Conservation (phyloP, 2,329 filamentous ascomycete species). For the Chaetothyriales sp. region DNA sequence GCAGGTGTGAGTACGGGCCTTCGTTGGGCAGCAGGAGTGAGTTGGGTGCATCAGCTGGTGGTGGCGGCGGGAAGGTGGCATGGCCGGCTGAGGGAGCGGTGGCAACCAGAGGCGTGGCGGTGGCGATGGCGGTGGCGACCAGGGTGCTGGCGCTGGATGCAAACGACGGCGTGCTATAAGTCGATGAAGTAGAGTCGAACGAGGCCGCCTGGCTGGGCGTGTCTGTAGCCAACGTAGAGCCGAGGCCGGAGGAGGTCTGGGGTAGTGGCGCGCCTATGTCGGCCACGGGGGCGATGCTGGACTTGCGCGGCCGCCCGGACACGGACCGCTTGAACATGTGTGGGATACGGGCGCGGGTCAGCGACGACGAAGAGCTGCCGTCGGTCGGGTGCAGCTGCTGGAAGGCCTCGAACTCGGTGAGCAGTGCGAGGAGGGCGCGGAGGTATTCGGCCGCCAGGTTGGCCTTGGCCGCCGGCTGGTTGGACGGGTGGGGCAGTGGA, state of each 20-base stretch:
- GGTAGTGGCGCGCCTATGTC: constrained; percentile 43
- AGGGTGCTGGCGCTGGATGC: constrained; percentile 22
- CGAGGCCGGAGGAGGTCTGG: constrained; percentile 1
- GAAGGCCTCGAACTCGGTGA: constrained; percentile 86
- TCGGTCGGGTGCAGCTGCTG: constrained; percentile 73
- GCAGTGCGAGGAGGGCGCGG: constrained; percentile 65
- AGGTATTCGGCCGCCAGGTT: constrained; percentile 66
- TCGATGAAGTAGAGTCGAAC: constrained; percentile 11
- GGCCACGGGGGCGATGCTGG: constrained; percentile 37
- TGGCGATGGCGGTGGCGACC: constrained; percentile 12
- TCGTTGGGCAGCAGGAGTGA: constrained; percentile 15
- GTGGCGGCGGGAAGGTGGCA: constrained; percentile 43
- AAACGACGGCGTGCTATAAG: constrained; percentile 26
- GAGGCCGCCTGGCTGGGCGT: constrained; percentile 8
- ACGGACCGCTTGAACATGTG: constrained; percentile 67
- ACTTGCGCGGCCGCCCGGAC: constrained; percentile 33
- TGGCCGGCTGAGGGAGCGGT: constrained; percentile 11
- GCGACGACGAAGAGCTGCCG: constrained; percentile 49
- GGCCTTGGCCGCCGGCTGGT: constrained; percentile 41
- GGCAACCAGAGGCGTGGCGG: constrained; percentile 19
- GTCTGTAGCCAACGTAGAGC: constrained; percentile 8
- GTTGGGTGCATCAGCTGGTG: constrained; percentile 24
- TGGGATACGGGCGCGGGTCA: constrained; percentile 64
- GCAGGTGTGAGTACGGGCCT: constrained; percentile 54
- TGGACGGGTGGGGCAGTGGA: constrained; percentile 9